phyloP scores from a whole-genome alignment of 2,329 filamentous ascomycete genomes.

The Cercospora zeina region DNA sequence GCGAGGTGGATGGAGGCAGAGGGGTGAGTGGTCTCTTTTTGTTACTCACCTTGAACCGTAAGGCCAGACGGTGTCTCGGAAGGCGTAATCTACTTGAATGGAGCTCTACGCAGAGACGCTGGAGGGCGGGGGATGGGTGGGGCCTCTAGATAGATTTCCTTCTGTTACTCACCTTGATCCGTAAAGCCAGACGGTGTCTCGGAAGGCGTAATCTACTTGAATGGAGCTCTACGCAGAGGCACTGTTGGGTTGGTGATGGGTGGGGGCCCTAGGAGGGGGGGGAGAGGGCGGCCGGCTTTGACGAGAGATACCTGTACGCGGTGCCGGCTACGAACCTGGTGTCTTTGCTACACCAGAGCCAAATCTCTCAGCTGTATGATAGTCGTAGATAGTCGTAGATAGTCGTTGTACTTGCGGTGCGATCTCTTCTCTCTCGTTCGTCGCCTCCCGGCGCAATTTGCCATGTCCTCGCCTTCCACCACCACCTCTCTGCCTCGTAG shows the following conservation, averaged over 20 bases:
- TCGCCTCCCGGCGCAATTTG: background rate
- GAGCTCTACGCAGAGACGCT: background rate
- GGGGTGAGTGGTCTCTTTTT: background rate
- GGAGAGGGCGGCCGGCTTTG: background rate
- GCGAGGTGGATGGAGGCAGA: conserved; percentile 1
- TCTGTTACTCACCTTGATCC: conserved; percentile 6
- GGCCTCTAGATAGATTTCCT: background rate
- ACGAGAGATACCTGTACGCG: conserved; percentile 7
- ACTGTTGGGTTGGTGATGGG: conserved; percentile 4
- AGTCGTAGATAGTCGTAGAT: background rate
- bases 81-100: background rate
- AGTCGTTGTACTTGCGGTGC: background rate
- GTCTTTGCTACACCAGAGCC: conserved; percentile 10
- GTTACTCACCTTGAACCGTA: background rate
- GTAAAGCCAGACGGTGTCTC: conserved; percentile 6
- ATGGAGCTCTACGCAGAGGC: conserved; percentile 8
- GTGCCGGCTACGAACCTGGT: conserved; percentile 9
- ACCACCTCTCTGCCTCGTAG: background rate
- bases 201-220: conserved; percentile 2
- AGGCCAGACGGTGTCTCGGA: background rate
- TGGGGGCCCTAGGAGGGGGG: background rate
- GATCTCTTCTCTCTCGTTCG: background rate
- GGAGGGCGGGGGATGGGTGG: background rate
- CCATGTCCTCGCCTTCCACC: background rate
- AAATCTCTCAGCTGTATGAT: conserved; percentile 1